Evolutionary conservation across 2,329 filamentous ascomycete genomes (phyloP), one percentile per base, ranked within the genome.

Genomic region (Zymoseptoria ardabiliae): DNA sequence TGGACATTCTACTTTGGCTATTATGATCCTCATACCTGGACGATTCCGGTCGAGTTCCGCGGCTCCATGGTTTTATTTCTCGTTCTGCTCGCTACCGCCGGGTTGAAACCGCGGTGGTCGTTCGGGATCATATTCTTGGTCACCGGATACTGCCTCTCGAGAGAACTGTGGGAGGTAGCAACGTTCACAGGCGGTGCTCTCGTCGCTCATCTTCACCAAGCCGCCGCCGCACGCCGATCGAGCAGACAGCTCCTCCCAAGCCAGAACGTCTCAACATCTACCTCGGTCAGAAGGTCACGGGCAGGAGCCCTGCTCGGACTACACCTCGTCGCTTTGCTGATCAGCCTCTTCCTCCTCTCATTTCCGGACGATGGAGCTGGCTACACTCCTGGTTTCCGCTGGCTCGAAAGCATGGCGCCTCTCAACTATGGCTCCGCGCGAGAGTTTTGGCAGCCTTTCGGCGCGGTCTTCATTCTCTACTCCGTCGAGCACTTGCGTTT

Each of bases 21-120:
- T n/a, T 62, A 62, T 21, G 55, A 62, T 35, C 61, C 61, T 9
- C 61, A 60, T 41, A 63, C 61, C 2, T 63, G 58, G 61, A 61
- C 61, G 11, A 61, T 60, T 21, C 61, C 61, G 11, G 58, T 60
- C 7, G 61, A 62, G 19, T 60, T 62, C 21, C 48, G 55, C 21
- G 58, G 53, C 4, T 58, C 55, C 13, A 60, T 63, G 41, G 58
- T 63, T 4, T n/a, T 63, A 13, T 61, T 61, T 22, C 23, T 62
- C 10, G n/a, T 61, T 11, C 53, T 63, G 1, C 28, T 63, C 4
- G 59, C 57, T 22, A 59, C 57, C 25, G 50, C 53, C 17, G 54
- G 59, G 1, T 41, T 63, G 2, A 63, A 58, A 50, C 56, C 52
- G 30, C 41, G 55, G 54, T 63, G 57, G 56, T 50, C 53, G 19